Percentiles rank a stretch among this genome's conserved stretches.
Evolutionary conservation across 202 grass and related monocot species (phyloP).

Genomic region (Setaria italica): DNA sequence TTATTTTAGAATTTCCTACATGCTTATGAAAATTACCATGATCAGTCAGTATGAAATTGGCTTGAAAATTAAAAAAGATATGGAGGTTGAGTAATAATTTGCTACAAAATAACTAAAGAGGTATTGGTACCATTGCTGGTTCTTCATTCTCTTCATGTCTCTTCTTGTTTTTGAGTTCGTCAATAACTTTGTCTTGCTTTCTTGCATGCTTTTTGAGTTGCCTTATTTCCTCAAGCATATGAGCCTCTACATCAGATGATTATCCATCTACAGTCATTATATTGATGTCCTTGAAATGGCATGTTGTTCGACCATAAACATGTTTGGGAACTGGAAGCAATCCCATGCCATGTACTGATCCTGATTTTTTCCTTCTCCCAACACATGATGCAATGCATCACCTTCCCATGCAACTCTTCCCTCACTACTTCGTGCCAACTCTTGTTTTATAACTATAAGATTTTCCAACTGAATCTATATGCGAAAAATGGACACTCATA

Average conservation of each 20-base stretch:
- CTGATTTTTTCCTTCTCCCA: constrained; percentile 15
- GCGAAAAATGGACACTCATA: neutral
- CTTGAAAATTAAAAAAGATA: neutral
- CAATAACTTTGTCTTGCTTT: neutral
- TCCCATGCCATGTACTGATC: constrained; percentile 26
- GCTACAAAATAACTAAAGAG: no score
- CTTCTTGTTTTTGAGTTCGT: neutral
- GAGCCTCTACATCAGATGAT: neutral
- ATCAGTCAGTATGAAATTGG: neutral
- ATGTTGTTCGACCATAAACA: neutral
- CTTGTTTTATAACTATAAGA: neutral
- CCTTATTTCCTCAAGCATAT: neutral
- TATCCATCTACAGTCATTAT: neutral
- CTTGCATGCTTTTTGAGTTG: neutral
- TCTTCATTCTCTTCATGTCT: neutral
- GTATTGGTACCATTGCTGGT: neutral
- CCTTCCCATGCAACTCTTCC: constrained; percentile 22
- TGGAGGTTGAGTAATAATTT: neutral
- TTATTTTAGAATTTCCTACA: neutral
- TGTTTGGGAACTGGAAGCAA: constrained; percentile 15
- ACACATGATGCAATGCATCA: neutral
- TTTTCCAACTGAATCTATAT: neutral
- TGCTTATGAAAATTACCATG: neutral
- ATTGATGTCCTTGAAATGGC: constrained; percentile 18
- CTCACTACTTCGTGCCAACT: neutral